Evolutionary conservation across 2,329 filamentous ascomycete genomes (phyloP), one percentile per base, ranked within the genome.

Genomic region (Nemania bipapillata): DNA sequence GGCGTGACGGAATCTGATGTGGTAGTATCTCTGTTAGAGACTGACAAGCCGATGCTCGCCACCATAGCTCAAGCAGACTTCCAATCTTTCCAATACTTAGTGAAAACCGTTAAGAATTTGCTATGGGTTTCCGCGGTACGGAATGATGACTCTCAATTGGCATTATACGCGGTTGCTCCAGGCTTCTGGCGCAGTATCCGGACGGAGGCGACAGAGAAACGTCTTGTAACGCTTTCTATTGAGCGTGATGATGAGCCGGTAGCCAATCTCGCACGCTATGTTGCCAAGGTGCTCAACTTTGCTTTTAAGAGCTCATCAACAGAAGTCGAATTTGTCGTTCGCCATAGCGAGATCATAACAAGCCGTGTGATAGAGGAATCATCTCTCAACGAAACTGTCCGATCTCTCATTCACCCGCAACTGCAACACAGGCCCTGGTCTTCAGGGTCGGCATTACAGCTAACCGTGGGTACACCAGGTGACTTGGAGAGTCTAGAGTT

Each of bases 101-200:
- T 77, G 1, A 66, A 67, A 47, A 55, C 26, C 8, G 40, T 61
- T 8, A 63, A 69, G 9, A 74, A 74, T 7, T 45, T 79, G 7
- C 28, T 79, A 3, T 79, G 77, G 78, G 71, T 79, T 2, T 73
- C 73, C 0, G 56, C 56, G 15, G 58, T 70, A 6, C 69, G 58
- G 50, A 26, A 58, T 2, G 37, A 72, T 12, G 55, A 76, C 22
- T 56, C 70, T 3, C 47, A 66, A n/a, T 72, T 70, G 28, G 66
- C 76, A 4, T 47, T 70, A 4, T 73, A 72, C 6, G 70, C 71
- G 17, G 40, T 73, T 17, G 64, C 69, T 7, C 56, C 72, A 12
- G 78, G 77, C 2, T 76, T 79, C 56, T 58, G 79, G 4, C 68
- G 78, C 12, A 69, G 71, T 1, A 63, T 78, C 5, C 71, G 77